phyloP scores from a whole-genome alignment of 2,329 filamentous ascomycete species.

The Pseudogymnoascus sp. region DNA sequence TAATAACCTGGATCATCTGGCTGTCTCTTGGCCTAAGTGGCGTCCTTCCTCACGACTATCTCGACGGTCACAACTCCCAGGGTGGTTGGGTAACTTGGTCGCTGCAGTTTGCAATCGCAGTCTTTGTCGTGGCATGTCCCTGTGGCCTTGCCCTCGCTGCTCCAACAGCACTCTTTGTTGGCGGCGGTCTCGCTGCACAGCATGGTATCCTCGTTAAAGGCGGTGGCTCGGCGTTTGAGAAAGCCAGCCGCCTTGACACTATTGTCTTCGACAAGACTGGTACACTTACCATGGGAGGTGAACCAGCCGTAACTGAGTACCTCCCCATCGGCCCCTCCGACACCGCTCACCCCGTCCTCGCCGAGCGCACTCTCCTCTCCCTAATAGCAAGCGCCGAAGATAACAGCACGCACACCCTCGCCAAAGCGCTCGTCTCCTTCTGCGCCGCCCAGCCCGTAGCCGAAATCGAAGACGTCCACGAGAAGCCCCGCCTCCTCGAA shows the following conservation, averaged over 20 bases:
- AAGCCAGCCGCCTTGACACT: conserved; percentile 46
- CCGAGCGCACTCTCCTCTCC: not conserved
- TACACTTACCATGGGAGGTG: conserved; percentile 52
- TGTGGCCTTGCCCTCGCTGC: conserved; percentile 53
- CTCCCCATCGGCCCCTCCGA: not conserved
- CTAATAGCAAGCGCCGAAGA: conserved; percentile 48
- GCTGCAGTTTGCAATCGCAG: conserved; percentile 64
- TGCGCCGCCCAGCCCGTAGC: conserved; percentile 35
- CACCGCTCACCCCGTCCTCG: not conserved
- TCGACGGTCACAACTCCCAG: conserved; percentile 36
- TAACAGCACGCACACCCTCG: conserved; percentile 67
- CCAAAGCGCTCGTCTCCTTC: conserved; percentile 59
- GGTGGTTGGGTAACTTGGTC: conserved; percentile 68
- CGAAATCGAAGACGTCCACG: not conserved
- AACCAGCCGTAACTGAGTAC: conserved; percentile 53
- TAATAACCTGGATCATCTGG: conserved; percentile 64
- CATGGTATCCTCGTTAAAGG: conserved; percentile 51
- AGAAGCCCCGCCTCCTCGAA: conserved; percentile 25
- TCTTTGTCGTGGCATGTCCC: conserved; percentile 54
- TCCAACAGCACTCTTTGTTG: conserved; percentile 52
- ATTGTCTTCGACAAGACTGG: conserved; percentile 56
- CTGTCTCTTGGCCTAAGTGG: conserved; percentile 52
- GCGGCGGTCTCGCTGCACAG: conserved; percentile 48
- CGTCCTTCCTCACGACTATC: conserved; percentile 47
- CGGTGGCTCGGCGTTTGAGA: conserved; percentile 52